Conservation (phyloP, 768 basidiomycete genomes). For the Paxillus rubicundulus region DNA sequence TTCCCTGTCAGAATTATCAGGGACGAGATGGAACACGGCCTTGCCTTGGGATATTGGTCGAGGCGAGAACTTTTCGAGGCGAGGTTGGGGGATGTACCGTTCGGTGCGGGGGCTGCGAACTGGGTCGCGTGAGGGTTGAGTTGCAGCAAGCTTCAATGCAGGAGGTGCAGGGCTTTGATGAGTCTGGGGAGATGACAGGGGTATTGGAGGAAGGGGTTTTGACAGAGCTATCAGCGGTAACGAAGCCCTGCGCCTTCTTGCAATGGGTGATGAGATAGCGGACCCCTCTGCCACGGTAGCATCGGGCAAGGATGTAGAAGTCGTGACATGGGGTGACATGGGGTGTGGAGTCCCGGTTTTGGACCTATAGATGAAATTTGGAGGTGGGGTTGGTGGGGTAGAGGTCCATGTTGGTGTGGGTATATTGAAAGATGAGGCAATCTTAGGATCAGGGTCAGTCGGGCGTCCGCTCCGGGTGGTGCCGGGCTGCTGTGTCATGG, state of each 20-base stretch:
- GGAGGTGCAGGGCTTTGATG: not conserved
- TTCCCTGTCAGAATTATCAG: slow-evolving; percentile 20
- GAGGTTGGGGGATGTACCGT: not conserved
- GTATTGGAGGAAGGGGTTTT: slow-evolving; percentile 12
- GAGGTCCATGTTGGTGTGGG: slow-evolving; percentile 54
- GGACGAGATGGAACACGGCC: slow-evolving; percentile 16
- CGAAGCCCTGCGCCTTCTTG: slow-evolving; percentile 39
- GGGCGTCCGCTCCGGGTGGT: slow-evolving; percentile 13
- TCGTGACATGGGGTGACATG: slow-evolving; percentile 48
- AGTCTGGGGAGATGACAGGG: not conserved
- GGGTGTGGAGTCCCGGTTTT: slow-evolving; percentile 37
- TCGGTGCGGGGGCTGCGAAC: not conserved
- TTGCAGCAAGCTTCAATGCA: not conserved
- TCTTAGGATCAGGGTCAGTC: slow-evolving; percentile 17
- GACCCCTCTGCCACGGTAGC: slow-evolving; percentile 24
- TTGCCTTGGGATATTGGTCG: not conserved
- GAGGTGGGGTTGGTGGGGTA: slow-evolving; percentile 57
- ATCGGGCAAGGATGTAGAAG: slow-evolving; percentile 29
- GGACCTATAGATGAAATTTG: slow-evolving; percentile 34
- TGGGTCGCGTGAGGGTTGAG: not conserved
- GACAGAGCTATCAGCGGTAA: slow-evolving; percentile 35
- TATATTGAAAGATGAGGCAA: not conserved
- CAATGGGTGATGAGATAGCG: slow-evolving; percentile 6
- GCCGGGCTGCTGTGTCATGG: not conserved
- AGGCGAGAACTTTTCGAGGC: not conserved